These are phyloP conservation scores for Malus hybrid DNA, from an alignment of 331 rosid genomes.

Conservation along the genomic window DNA sequence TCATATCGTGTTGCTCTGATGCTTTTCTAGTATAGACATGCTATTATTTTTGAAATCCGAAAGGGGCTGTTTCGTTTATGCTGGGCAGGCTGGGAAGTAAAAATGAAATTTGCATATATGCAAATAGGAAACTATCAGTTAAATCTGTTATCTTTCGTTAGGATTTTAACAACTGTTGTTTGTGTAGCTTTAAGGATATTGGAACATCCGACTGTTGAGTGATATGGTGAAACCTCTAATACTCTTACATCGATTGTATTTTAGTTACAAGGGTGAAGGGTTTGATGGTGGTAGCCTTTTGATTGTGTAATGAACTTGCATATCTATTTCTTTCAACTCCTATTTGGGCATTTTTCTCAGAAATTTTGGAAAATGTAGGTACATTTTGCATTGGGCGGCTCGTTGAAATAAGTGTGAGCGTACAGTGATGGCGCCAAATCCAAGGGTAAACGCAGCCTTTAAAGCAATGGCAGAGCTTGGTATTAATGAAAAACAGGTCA, in stretches of 20 bases:
- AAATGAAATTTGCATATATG: neutral
- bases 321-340: neutral
- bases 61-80: neutral
- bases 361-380: conserved; percentile 7
- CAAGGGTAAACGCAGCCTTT: conserved; percentile 45
- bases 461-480: conserved; percentile 75
- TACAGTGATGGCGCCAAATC: conserved; percentile 66
- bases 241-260: neutral
- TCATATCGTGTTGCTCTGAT: neutral
- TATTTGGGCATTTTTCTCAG: neutral
- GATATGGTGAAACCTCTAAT: neutral
- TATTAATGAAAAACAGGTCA: conserved; percentile 52
- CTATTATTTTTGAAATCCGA: neutral
- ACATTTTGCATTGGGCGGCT: conserved; percentile 15
- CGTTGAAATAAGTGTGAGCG: conserved; percentile 13
- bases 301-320: neutral
- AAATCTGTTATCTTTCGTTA: neutral
- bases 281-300: neutral
- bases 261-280: neutral
- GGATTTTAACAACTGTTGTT: neutral
- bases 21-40: neutral
- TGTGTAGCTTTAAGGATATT: neutral
- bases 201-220: neutral
- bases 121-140: neutral
- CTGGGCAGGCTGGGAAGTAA: neutral